Conservation (phyloP, 2,329 filamentous ascomycete species). For the Fusarium sp. region DNA sequence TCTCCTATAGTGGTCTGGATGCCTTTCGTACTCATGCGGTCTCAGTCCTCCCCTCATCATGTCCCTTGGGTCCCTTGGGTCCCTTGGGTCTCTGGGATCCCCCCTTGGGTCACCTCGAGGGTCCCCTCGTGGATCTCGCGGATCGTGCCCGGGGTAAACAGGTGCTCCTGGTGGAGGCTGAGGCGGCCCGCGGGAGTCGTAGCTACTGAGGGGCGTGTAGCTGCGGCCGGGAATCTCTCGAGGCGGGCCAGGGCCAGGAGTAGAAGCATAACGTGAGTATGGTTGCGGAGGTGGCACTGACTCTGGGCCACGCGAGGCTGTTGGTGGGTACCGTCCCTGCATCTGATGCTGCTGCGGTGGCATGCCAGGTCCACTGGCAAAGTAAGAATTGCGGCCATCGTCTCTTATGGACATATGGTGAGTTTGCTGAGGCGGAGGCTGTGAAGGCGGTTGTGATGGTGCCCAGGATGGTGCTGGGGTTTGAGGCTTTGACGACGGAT, state of each 20-base stretch:
- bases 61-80: conserved; percentile 51
- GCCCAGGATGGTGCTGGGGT: conserved; percentile 51
- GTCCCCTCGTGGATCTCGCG: conserved; percentile 47
- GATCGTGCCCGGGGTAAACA: conserved; percentile 47
- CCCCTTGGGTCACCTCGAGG: conserved; percentile 40
- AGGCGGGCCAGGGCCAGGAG: conserved; percentile 55
- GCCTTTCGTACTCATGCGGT: conserved; percentile 60
- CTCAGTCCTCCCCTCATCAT: conserved; percentile 59
- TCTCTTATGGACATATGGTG: conserved; percentile 54
- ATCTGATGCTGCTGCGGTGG: conserved; percentile 50
- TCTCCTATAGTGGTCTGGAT: conserved; percentile 59
- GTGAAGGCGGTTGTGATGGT: conserved; percentile 50
- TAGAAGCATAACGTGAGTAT: conserved; percentile 59
- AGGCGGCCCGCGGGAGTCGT: conserved; percentile 56
- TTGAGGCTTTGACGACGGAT: conserved; percentile 50
- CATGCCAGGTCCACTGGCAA: conserved; percentile 44
- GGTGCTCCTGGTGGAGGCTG: conserved; percentile 49
- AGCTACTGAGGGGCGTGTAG: conserved; percentile 58
- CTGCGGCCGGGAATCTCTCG: conserved; percentile 58
- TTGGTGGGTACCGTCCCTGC: conserved; percentile 53
- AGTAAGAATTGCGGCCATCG: conserved; percentile 53
- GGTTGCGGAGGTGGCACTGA: conserved; percentile 53
- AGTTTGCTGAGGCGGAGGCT: conserved; percentile 50
- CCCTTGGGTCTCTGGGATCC: conserved; percentile 49
- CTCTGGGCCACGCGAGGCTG: conserved; percentile 56